Evolutionary conservation across 345 rosid genomes (phyloP).

Genomic region (Hypericum androsaemum): DNA sequence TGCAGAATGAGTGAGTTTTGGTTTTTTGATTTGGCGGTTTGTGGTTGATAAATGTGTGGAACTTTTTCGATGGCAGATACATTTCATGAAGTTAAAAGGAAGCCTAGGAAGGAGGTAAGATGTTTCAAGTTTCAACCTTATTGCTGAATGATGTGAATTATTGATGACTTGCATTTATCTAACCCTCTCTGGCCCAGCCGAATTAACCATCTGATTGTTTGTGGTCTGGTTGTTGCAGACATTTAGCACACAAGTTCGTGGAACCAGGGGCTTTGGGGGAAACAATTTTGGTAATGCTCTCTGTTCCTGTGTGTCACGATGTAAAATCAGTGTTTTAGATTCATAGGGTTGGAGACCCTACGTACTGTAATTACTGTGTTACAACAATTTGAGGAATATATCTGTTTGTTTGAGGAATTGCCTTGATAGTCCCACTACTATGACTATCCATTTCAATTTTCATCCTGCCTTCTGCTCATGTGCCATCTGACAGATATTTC

Average conservation of each 20-base stretch:
- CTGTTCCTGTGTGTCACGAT: background rate
- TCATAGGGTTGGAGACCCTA: no score
- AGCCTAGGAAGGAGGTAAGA: slow-evolving; percentile 60
- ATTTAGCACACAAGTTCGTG: slow-evolving; percentile 29
- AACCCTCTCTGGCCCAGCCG: background rate
- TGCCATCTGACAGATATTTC: no score
- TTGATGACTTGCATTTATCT: no score
- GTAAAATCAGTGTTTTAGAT: no score
- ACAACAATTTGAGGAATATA: background rate
- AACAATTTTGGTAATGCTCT: slow-evolving; percentile 30
- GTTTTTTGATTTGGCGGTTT: slow-evolving; percentile 3
- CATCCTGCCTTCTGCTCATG: no score
- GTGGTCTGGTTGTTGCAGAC: slow-evolving; percentile 28
- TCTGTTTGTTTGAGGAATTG: slow-evolving; percentile 1
- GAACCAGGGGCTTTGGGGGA: slow-evolving; percentile 39
- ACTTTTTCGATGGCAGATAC: slow-evolving; percentile 47
- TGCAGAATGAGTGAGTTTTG: background rate
- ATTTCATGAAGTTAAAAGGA: slow-evolving; percentile 81
- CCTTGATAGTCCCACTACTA: background rate
- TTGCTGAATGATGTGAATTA: no score
- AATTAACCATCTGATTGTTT: background rate
- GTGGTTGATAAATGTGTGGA: background rate
- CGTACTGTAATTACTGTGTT: background rate
- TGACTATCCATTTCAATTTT: no score
- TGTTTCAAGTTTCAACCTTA: slow-evolving; percentile 3